Evolutionary conservation across 2,329 filamentous ascomycete genomes (phyloP).

Genomic region (Podosphaera aphanis): DNA sequence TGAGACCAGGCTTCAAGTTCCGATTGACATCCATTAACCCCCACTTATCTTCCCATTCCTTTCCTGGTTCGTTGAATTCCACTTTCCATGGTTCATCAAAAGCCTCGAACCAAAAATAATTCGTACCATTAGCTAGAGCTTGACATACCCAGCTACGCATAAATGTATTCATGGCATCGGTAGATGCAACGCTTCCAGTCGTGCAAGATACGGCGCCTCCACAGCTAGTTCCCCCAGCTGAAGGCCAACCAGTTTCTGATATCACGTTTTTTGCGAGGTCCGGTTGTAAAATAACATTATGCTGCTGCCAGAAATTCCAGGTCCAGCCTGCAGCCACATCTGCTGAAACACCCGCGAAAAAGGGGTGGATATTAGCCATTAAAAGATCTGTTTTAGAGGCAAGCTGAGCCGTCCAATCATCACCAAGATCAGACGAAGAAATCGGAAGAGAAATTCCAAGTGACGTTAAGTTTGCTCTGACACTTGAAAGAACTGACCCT

Average conservation of each 20-base stretch:
- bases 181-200: constrained; percentile 49
- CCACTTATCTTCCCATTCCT: constrained; percentile 92
- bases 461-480: constrained; percentile 47
- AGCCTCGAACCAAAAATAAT: constrained; percentile 94
- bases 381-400: constrained; percentile 56
- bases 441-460: constrained; percentile 47
- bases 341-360: constrained; percentile 61
- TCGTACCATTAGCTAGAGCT: constrained; percentile 55
- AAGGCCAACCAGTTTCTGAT: constrained; percentile 80
- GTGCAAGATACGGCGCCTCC: constrained; percentile 34
- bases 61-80: constrained; percentile 36
- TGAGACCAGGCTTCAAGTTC: constrained; percentile 61
- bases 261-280: constrained; percentile 52
- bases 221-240: constrained; percentile 57
- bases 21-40: constrained; percentile 70
- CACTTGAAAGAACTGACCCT: constrained; percentile 36
- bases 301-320: constrained; percentile 50
- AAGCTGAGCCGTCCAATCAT: constrained; percentile 57
- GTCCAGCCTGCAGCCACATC: constrained; percentile 57
- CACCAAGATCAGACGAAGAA: constrained; percentile 70
- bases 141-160: constrained; percentile 70
- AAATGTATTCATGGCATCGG: constrained; percentile 65
- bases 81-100: constrained; percentile 96
- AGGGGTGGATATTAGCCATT: constrained; percentile 94
- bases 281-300: constrained; percentile 39